Conservation (phyloP, 306 rosid genomes). For the Cercis canadensis region DNA sequence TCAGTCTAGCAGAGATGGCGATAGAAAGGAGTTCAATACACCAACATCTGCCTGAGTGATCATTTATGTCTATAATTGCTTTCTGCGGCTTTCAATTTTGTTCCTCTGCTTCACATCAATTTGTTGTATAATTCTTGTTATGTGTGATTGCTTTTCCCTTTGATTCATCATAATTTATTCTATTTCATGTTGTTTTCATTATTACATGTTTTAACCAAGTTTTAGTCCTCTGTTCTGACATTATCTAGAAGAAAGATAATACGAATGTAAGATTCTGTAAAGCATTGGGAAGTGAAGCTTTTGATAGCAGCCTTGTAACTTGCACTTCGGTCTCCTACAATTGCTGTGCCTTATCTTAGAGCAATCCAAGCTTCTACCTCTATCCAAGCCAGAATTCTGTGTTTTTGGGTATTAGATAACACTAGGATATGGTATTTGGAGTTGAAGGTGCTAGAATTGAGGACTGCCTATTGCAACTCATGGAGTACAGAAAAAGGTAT, state of each 20-base stretch:
- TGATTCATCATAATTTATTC: slow-evolving; percentile 55
- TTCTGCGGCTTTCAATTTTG: slow-evolving; percentile 79
- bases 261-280: slow-evolving; percentile 36
- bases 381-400: not conserved
- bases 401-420: not conserved
- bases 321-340: not conserved
- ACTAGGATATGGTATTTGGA: not conserved
- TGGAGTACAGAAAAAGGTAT: not conserved
- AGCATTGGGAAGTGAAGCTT: slow-evolving; percentile 22
- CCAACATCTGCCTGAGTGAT: slow-evolving; percentile 43
- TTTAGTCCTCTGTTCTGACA: not conserved
- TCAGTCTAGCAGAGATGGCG: slow-evolving; percentile 40
- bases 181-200: slow-evolving; percentile 4
- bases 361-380: not conserved
- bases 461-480: too few species aligned
- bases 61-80: slow-evolving; percentile 57
- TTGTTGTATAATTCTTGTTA: slow-evolving; percentile 56
- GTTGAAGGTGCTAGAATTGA: not conserved
- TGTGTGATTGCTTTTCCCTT: slow-evolving; percentile 62
- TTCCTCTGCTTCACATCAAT: slow-evolving; percentile 51
- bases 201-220: not conserved
- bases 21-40: slow-evolving; percentile 30
- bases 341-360: not conserved
- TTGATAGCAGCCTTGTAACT: slow-evolving; percentile 15
- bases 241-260: slow-evolving; percentile 8